Evolutionary conservation across 495 filamentous ascomycete species (phyloP), one percentile per base, ranked within the genome.

Genomic region (Paragyromitra xinjiangensis): DNA sequence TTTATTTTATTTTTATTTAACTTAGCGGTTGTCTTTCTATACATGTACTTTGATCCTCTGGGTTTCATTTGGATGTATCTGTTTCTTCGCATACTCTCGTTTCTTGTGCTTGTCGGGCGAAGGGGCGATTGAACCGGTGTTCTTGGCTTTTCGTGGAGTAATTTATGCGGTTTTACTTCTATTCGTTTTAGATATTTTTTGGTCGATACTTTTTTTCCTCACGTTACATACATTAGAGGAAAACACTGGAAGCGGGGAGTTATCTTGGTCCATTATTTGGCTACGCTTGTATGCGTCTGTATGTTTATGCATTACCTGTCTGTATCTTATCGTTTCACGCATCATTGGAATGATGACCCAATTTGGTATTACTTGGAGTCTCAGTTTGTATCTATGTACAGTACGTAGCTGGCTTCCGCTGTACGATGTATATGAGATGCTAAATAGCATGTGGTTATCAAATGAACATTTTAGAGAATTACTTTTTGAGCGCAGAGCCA

Each of bases 91-190:
- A 76, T 42, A 45, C 67, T 76, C 59, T 71, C 40, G 51, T 50
- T n/a, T 62, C 19, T 26, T 29, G 29, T 72, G 45, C 61, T 56
- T 73, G 48, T 64, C 19, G 16, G 74, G 44, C 69, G 56, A 71
- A 29, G 50, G 53, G 29, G 44, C 56, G 61, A 65, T 56, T 14
- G 22, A 66, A 73, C 69, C 56, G 74, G 74, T 77, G 74, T 77
- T 77, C 44, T 77, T 73, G 74, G 65, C 59, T 56, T 75, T 75
- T 37, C 34, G 66, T 55, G 73, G 74, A 77, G 74, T 77, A 77
- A 64, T 59, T 69, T 77, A 50, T 77, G 61, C 40, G 53, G 61
- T 66, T 65, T 77, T 77, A 73, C 48, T 73, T 40, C 61, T 66
- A 59, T 73, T 59, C 40, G 22, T 56, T 61, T 39, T 65, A 66